Percentiles rank a stretch among this genome's conserved stretches.
Conservation (phyloP, 1,284 basidiomycete genomes). For the Austroboletus niveus region DNA sequence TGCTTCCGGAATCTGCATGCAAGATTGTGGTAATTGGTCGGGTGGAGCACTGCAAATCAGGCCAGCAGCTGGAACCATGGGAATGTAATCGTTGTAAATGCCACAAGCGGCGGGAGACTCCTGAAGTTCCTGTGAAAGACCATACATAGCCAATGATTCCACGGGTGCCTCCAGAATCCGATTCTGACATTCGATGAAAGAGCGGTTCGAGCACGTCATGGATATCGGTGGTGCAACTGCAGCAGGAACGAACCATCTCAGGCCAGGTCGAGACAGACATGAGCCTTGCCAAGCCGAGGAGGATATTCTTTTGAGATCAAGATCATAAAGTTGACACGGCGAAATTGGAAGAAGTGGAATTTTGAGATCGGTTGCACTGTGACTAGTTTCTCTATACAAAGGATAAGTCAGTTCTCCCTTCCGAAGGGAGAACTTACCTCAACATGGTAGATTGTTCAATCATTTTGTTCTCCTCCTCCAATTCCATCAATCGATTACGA, state of each 20-base stretch:
- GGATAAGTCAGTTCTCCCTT: constrained; percentile 11
- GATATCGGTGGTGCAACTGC: constrained; percentile 85
- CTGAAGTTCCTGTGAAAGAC: constrained; percentile 69
- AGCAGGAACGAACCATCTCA: constrained; percentile 81
- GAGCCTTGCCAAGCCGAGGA: constrained; percentile 66
- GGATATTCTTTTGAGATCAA: constrained; percentile 63
- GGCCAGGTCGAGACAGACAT: constrained; percentile 74
- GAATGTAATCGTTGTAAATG: constrained; percentile 52
- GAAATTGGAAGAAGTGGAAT: constrained; percentile 35
- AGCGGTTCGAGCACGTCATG: constrained; percentile 73
- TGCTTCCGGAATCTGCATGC: constrained; percentile 93
- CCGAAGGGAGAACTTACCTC: constrained; percentile 41
- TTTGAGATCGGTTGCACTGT: constrained; percentile 18
- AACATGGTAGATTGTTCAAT: constrained; percentile 46
- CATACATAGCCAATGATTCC: constrained; percentile 81
- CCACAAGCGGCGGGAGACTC: constrained; percentile 61
- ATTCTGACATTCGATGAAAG: constrained; percentile 75
- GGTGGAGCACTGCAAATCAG: constrained; percentile 66
- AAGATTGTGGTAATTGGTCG: constrained; percentile 80
- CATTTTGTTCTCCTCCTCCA: constrained; percentile 45
- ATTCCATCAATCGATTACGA: constrained; percentile 47
- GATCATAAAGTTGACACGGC: constrained; percentile 40
- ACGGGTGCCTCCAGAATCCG: constrained; percentile 62
- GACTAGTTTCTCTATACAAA: constrained; percentile 23
- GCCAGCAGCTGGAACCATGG: constrained; percentile 67